These are phyloP conservation scores for Backusella parvicylindrica DNA, from an alignment of 192 early-diverging fungal genomes.

Conservation along the genomic window DNA sequence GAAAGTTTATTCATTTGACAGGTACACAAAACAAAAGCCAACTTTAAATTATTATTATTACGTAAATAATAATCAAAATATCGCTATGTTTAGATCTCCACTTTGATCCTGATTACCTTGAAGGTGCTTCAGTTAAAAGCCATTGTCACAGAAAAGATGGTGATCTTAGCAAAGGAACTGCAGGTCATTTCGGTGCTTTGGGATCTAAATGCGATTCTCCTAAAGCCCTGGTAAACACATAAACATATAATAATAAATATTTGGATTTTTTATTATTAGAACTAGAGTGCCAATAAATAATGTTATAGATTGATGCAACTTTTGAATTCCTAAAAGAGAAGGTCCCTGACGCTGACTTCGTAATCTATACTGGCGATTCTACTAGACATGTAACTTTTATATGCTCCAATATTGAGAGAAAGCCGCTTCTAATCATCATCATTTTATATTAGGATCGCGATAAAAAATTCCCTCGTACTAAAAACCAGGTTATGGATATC, in stretches of 20 bases:
- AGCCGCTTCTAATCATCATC: neutral
- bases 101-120: constrained; percentile 30
- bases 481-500: constrained; percentile 8
- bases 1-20: constrained; percentile 35
- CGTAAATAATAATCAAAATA: neutral
- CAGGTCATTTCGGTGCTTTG: constrained; percentile 34
- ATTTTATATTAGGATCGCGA: constrained; percentile 21
- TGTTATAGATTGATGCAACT: constrained; percentile 22
- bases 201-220: constrained; percentile 34
- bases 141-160: constrained; percentile 30
- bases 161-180: constrained; percentile 25
- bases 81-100: constrained; percentile 30
- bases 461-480: constrained; percentile 8
- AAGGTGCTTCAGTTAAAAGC: constrained; percentile 19
- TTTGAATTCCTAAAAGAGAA: constrained; percentile 29
- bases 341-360: constrained; percentile 31
- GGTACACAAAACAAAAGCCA: constrained; percentile 9
- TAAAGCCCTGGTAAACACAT: constrained; percentile 16
- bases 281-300: neutral
- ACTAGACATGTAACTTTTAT: constrained; percentile 34
- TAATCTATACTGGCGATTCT: constrained; percentile 41
- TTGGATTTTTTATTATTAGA: neutral
- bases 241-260: neutral
- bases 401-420: constrained; percentile 9
- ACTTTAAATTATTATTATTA: neutral